Conservation (phyloP, 1,284 basidiomycete genomes). For the Afroboletus lepidellus region DNA sequence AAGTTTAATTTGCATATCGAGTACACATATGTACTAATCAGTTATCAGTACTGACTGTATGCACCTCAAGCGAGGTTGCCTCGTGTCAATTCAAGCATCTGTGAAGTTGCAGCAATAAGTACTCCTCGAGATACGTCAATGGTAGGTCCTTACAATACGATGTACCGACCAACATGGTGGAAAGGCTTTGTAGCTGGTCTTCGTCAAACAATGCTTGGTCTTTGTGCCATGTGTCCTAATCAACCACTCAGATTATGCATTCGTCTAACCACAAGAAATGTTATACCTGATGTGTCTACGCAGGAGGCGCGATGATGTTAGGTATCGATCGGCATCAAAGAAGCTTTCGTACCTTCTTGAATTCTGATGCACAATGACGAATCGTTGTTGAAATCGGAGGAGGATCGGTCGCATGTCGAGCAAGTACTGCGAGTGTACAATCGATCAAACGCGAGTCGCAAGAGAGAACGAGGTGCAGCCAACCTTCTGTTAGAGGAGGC, state of each 20-base stretch:
- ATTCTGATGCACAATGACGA: conserved; percentile 84
- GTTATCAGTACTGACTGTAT: neutral
- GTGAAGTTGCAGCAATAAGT: conserved; percentile 12
- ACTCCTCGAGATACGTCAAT: neutral
- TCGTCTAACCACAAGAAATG: conserved; percentile 22
- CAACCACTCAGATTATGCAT: conserved; percentile 9
- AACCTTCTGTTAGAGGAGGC: conserved; percentile 74
- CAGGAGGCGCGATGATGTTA: conserved; percentile 10
- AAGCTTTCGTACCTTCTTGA: conserved; percentile 65
- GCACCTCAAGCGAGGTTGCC: neutral
- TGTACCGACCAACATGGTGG: conserved; percentile 87
- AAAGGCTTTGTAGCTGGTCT: conserved; percentile 84
- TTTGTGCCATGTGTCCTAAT: conserved; percentile 86
- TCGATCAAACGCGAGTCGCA: too few species aligned
- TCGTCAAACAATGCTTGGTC: conserved; percentile 90
- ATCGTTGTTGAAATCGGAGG: conserved; percentile 91
- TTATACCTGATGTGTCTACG: conserved; percentile 67
- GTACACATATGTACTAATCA: conserved; percentile 2
- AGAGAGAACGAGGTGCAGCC: conserved; percentile 10
- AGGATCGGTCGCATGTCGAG: conserved; percentile 85
- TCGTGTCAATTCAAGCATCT: conserved; percentile 25
- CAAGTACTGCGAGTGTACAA: conserved; percentile 54
- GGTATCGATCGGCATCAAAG: conserved; percentile 16
- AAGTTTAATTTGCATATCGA: neutral
- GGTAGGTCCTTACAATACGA: conserved; percentile 71